Evolutionary conservation across 371 early-diverging fungal genomes (phyloP).

Genomic region (Saksenaea vasiformis): DNA sequence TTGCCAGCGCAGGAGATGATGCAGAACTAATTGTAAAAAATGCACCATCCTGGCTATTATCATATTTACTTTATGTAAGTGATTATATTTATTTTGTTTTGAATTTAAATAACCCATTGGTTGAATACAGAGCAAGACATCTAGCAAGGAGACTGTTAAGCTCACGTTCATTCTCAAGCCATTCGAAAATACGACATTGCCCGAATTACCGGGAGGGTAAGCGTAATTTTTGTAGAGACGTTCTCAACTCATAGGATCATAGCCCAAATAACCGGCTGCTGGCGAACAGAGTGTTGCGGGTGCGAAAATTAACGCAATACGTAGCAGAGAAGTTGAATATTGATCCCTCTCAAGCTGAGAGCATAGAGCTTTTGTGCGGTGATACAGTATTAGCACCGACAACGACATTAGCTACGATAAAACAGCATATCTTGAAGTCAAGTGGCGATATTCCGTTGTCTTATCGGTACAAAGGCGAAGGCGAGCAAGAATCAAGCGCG

Average conservation of each 20-base stretch:
- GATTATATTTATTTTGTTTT: not conserved
- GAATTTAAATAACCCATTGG: not conserved
- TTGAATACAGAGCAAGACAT: slow-evolving; percentile 56
- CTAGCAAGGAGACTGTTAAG: slow-evolving; percentile 76
- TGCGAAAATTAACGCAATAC: slow-evolving; percentile 81
- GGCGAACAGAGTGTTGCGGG: slow-evolving; percentile 87
- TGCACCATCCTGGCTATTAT: slow-evolving; percentile 64
- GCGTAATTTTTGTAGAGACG: slow-evolving; percentile 10
- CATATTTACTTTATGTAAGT: slow-evolving; percentile 63
- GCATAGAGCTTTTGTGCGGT: slow-evolving; percentile 75
- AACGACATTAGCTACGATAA: slow-evolving; percentile 83
- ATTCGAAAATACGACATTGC: slow-evolving; percentile 54
- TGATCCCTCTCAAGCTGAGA: slow-evolving; percentile 13
- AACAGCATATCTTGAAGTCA: slow-evolving; percentile 81
- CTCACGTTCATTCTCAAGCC: slow-evolving; percentile 83
- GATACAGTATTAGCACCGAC: slow-evolving; percentile 73
- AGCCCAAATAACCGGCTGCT: slow-evolving; percentile 71
- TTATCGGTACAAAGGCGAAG: slow-evolving; percentile 54
- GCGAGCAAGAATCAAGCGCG: not conserved
- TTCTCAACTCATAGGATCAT: slow-evolving; percentile 8
- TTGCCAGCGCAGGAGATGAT: slow-evolving; percentile 57
- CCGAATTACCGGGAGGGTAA: slow-evolving; percentile 68
- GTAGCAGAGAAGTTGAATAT: slow-evolving; percentile 76
- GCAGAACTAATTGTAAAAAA: slow-evolving; percentile 39
- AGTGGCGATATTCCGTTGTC: slow-evolving; percentile 75